Base-by-base conservation (phyloP, 441 rosid genomes). In the Pelargonium myrrhifolium region DNA sequence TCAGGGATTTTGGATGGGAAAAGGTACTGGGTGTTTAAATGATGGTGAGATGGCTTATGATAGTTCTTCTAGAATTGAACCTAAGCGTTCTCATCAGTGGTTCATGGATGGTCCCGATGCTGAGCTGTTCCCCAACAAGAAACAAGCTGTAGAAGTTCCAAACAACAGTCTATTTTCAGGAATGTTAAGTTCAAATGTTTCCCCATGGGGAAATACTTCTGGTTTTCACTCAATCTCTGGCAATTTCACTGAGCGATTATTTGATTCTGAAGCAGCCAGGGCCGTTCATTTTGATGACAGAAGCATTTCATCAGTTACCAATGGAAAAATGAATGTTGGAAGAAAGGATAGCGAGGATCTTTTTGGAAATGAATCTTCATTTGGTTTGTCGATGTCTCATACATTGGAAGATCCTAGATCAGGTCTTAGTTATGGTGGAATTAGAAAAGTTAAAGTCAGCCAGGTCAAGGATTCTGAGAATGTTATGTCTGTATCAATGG, bases 11-110 rank as follows among this genome's bases (percentile, higher is more conserved):
- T 89, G 86, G 90, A 76, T 80, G 77, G 62, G 79, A 28, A 85
- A 82, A 77, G 82, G 78, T 65, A 65, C 66, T 26, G 84, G 75
- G 24, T 76, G 78, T 75, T 65, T 77, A 69, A 74, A 71, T 71
- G 85, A 78, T 51, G 86, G 79, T 43, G 82, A 86, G 68, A 75
- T 82, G 31, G 76, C 70, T 24, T 84, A 79, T 51, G 80, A 73
- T 67, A 80, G 78, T 66, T 74, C 81, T 65, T 76, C 86, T 67
- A 81, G 80, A 75, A 59, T 53, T 61, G 86, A 82, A 65, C 70
- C 74, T 59, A 88, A 88, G 78, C 83, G 90, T 45, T 69, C 87
- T 56, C 85, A 84, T 69, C 81, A 82, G 65, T 88, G 90, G 90
- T 81, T 88, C 76, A 74, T 79, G 2, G 85, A 78, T 69, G 77